Conservation (phyloP, 129 eudicot species). For the Rutidosis leptorrhynchoides region DNA sequence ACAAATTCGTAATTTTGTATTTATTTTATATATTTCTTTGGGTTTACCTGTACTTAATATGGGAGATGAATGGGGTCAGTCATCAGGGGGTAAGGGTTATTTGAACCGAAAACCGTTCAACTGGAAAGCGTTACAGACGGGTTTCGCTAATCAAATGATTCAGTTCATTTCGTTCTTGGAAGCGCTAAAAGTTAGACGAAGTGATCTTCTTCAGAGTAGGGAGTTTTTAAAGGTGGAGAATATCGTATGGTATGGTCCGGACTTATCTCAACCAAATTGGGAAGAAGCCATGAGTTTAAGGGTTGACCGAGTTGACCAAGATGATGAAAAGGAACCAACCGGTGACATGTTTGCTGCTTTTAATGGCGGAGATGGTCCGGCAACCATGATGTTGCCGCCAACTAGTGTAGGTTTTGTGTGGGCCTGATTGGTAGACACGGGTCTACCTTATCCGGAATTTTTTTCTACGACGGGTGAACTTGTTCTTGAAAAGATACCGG, state of each 20-base stretch:
- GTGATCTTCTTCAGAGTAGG: constrained; percentile 71
- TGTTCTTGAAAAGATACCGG: constrained; percentile 47
- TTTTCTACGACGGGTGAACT: constrained; percentile 56
- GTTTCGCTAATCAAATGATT: constrained; percentile 58
- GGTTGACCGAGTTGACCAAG: constrained; percentile 29
- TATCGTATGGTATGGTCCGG: constrained; percentile 62
- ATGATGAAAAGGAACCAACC: constrained; percentile 6
- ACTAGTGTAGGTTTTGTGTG: constrained; percentile 49
- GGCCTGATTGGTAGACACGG: constrained; percentile 80
- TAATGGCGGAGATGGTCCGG: constrained; percentile 52
- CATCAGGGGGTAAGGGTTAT: constrained; percentile 48
- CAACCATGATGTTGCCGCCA: constrained; percentile 48
- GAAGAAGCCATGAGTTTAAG: constrained; percentile 74
- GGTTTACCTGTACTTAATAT: constrained; percentile 90
- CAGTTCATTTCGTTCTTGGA: constrained; percentile 70
- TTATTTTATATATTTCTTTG: constrained; percentile 66
- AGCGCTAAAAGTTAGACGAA: constrained; percentile 52
- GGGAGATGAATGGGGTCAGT: constrained; percentile 98
- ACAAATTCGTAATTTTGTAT: constrained; percentile 79
- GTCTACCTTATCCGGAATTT: constrained; percentile 69
- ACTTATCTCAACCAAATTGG: constrained; percentile 72
- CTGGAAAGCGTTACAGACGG: constrained; percentile 65
- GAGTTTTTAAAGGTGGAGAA: constrained; percentile 60
- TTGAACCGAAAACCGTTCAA: constrained; percentile 54
- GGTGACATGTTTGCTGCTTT: constrained; percentile 70